Evolutionary conservation across 345 rosid species (phyloP).

Genomic region (Populus alba): DNA sequence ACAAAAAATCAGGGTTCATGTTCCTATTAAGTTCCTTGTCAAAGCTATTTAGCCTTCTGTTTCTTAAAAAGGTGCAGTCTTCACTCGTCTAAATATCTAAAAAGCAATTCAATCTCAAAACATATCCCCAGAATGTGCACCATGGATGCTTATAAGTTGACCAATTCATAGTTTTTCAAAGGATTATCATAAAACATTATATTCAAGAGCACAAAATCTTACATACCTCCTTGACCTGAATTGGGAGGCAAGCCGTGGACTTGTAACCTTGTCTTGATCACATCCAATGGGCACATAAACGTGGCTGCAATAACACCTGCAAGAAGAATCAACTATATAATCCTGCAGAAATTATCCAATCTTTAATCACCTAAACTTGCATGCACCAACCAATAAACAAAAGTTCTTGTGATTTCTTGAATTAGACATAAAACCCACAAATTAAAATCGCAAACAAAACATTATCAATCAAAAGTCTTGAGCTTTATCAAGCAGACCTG

Average conservation of each 20-base stretch:
- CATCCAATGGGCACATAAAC: slow-evolving; percentile 92
- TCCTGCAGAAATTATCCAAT: background rate
- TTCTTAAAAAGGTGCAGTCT: background rate
- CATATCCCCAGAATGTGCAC: background rate
- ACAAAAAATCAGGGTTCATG: background rate
- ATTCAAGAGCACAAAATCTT: background rate
- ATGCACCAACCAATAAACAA: background rate
- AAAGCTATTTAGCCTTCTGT: background rate
- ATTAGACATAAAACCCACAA: slow-evolving; percentile 4
- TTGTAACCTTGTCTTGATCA: slow-evolving; percentile 92
- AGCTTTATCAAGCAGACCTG: slow-evolving; percentile 48
- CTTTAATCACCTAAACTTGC: background rate
- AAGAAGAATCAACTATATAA: slow-evolving; percentile 6
- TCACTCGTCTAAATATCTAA: background rate
- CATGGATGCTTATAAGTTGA: background rate
- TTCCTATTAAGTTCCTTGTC: background rate
- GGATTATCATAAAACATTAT: background rate
- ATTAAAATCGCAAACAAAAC: background rate
- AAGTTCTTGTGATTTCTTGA: background rate
- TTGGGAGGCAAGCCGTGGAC: slow-evolving; percentile 76
- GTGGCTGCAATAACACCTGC: slow-evolving; percentile 94
- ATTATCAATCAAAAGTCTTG: background rate
- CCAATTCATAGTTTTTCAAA: background rate
- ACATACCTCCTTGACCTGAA: slow-evolving; percentile 61
- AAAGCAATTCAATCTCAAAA: background rate